Base-by-base conservation (phyloP, 306 rosid genomes). In the Neltuma alba region DNA sequence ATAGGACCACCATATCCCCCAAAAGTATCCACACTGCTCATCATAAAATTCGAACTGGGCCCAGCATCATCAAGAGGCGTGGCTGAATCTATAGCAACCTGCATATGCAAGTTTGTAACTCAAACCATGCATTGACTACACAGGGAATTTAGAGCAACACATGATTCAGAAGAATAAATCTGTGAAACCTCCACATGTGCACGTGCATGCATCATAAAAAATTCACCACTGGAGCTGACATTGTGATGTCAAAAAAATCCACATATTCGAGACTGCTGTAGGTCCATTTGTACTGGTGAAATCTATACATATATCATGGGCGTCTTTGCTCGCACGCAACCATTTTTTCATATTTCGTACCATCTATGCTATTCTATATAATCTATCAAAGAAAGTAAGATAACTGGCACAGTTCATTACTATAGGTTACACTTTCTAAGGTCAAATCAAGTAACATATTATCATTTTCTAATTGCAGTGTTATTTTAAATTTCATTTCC, bases 51-150 rank as follows among this genome's bases (percentile, higher is more conserved):
- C 68, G 85, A 92, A 83, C 96, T 88, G 6, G 94, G 81, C 64
- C 98, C 96, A 60, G 92, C 91, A 45, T 92, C 98, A 81, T 96
- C 99, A 76, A 88, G 86, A 47, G 99, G 96, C 21, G 98, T 85
- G 65, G 99, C 97, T 20, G 99, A 91, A 86, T 93, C 98, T 70
- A 88, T 81, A 50, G 89, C 92, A 11, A 88, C 89, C 92, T 88
- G 80, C 78, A 84, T 10, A 62, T 12, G 55, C 65, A 86, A 81
- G 55, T 36, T 52, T 34, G 25, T 36, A 34, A 73, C 70, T 72
- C 18, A 60, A 61, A 80, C 47, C 30, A 73, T 20, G 9, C 25
- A 38, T 31, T 60, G 5, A 45, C 14, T 58, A 69, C 37, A 65
- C 16, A 61, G 25, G 47, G 72, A 25, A 68, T 20, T 25, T 42